Conservation (phyloP, 805 yeast genomes). For the Candida ponderosae region DNA sequence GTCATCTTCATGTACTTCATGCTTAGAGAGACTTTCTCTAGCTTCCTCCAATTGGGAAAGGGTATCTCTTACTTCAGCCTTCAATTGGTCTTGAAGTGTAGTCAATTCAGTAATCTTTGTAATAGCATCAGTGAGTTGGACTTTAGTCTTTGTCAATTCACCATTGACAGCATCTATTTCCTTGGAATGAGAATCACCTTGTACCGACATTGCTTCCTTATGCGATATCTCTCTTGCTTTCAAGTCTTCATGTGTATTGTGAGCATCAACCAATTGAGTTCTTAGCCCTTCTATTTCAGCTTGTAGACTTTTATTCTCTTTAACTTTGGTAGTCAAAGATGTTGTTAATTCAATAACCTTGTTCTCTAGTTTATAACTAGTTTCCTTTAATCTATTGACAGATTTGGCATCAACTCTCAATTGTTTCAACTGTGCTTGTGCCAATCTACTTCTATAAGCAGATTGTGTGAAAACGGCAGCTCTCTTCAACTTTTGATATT, state of each 20-base stretch:
- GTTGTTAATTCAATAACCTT: conserved; percentile 96
- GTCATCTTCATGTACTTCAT: conserved; percentile 59
- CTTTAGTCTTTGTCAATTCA: conserved; percentile 46
- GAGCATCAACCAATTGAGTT: conserved; percentile 44
- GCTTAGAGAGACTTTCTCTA: conserved; percentile 47
- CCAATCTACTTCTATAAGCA: conserved; percentile 66
- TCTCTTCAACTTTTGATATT: conserved; percentile 36
- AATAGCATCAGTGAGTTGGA: conserved; percentile 51
- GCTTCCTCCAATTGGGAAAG: conserved; percentile 56
- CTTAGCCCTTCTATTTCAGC: conserved; percentile 49
- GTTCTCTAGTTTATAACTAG: conserved; percentile 88
- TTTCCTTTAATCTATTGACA: conserved; percentile 82
- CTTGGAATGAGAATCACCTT: conserved; percentile 38
- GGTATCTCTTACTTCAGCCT: conserved; percentile 53
- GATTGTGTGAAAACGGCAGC: conserved; percentile 72
- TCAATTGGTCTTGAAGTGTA: conserved; percentile 52
- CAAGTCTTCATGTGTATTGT: conserved; percentile 43
- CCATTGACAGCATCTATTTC: conserved; percentile 43
- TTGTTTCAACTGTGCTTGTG: conserved; percentile 52
- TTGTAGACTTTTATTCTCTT: conserved; percentile 70
- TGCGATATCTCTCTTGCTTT: conserved; percentile 49
- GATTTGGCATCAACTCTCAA: conserved; percentile 87
- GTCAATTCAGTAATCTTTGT: conserved; percentile 52
- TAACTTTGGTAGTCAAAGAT: conserved; percentile 66
- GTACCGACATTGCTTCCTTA: conserved; percentile 34